Evolutionary conservation across 129 eudicot genomes (phyloP).

Genomic region (Helianthus tuberosus): DNA sequence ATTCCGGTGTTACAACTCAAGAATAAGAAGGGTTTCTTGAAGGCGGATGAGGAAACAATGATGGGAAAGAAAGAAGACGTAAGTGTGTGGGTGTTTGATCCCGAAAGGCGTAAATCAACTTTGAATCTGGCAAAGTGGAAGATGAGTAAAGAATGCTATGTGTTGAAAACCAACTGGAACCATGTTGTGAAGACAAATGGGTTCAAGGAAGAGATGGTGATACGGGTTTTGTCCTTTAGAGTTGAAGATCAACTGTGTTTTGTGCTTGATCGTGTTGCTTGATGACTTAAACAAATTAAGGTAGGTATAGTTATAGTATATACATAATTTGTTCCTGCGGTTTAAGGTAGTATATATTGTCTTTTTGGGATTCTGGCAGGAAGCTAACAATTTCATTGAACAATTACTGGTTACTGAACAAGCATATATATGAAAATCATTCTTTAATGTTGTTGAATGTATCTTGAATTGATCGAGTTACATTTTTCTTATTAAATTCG

Average conservation of each 20-base stretch:
- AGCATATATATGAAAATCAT: too few species aligned
- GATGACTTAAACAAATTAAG: too few species aligned
- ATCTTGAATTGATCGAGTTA: too few species aligned
- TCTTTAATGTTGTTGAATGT: too few species aligned
- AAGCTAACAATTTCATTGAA: too few species aligned
- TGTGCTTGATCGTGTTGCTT: too few species aligned
- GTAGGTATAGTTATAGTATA: too few species aligned
- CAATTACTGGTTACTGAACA: too few species aligned
- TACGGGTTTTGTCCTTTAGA: background rate
- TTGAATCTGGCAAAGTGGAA: slow-evolving; percentile 2
- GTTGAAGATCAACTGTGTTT: background rate
- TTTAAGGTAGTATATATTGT: too few species aligned
- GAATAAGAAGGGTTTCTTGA: background rate
- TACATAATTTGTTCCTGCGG: too few species aligned
- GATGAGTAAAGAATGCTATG: background rate
- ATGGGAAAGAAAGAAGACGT: background rate
- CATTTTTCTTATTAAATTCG: too few species aligned
- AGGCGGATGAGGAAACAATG: background rate
- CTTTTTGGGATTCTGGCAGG: too few species aligned
- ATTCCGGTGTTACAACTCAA: background rate
- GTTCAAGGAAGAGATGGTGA: background rate
- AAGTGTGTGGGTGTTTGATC: slow-evolving; percentile 10
- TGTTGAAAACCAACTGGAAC: slow-evolving; percentile 3
- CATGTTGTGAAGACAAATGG: background rate
- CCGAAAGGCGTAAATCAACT: background rate